Evolutionary conservation across 768 basidiomycete genomes (phyloP), one percentile per base, ranked within the genome.

Genomic region (Podaxis sp.): DNA sequence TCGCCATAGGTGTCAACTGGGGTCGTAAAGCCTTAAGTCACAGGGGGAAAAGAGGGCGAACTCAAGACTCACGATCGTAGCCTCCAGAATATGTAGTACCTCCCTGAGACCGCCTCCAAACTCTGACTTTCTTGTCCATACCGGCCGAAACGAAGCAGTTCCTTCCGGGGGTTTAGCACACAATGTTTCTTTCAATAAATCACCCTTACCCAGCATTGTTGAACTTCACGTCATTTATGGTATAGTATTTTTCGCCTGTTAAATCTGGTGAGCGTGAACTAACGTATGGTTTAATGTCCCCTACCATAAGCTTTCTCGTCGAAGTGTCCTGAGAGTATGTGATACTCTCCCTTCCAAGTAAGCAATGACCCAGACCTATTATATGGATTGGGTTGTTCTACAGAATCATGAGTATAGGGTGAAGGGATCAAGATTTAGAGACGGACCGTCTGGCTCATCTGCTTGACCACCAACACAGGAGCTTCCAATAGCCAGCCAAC

Each of bases 181-280:
- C 29, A 17, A 9, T n/a, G 59, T 27, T 43, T n/a, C 13, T 19
- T 36, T 8, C 1, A 24, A 3, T 25, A 2, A 41, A 37, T 15
- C 8, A 25, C 51, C 15, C 74, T 61, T 68, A 83, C 85, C 79
- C 75, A 62, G 61, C 66, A 1, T 85, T 83, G 67, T 84, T 80
- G 61, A 86, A 83, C 22, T 80, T 80, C 41, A 86, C 75, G 61
- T 87, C 84, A 54, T 81, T 79, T 0, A 89, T 79, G 0, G 82
- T 75, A 63, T 85, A 87, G 63, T 86, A 76, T 64, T 83, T 85
- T 17, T 72, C 8, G 63, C 61, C 38, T 60, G 64, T 46, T 55
- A 52, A 17, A 25, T 29, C 17, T 40, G 27, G 36, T 36, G 13
- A 37, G 55, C 29, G 0, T 43, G 22, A 22, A 27, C 51, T 15